These are phyloP conservation scores for Floccularia luteovirens DNA, from an alignment of 768 basidiomycete species.

Conservation along the genomic window DNA sequence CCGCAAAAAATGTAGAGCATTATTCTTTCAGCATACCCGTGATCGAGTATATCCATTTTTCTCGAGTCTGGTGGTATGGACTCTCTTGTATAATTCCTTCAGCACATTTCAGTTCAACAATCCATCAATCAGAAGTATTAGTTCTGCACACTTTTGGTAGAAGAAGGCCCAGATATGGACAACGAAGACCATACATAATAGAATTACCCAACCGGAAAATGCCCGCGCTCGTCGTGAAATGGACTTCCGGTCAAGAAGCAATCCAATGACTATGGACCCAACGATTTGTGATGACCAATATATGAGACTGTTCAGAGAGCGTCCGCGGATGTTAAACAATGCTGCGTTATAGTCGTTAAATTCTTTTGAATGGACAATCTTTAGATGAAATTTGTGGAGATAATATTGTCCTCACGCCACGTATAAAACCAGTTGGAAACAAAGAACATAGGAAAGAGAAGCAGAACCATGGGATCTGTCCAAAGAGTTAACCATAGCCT, in stretches of 20 bases:
- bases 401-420: conserved; percentile 47
- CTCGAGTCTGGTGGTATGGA: conserved; percentile 23
- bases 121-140: conserved; percentile 1
- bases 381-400: conserved; percentile 1
- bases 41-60: conserved; percentile 55
- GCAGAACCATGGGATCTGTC: conserved; percentile 63
- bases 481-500: conserved; percentile 61
- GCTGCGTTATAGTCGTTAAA: conserved; percentile 75
- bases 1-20: conserved; percentile 69
- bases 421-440: conserved; percentile 83
- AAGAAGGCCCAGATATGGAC: conserved; percentile 73
- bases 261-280: conserved; percentile 65
- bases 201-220: conserved; percentile 57
- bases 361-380: conserved; percentile 40
- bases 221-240: conserved; percentile 63
- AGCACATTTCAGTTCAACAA: conserved; percentile 7
- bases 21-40: conserved; percentile 43
- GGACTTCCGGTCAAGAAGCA: conserved; percentile 50
- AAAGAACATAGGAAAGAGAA: conserved; percentile 83
- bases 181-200: conserved; percentile 56
- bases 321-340: conserved; percentile 72
- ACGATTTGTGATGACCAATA: conserved; percentile 79
- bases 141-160: conserved; percentile 60
- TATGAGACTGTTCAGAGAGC: conserved; percentile 67
- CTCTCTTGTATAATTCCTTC: conserved; percentile 50